Conservation (phyloP, 2,329 filamentous ascomycete genomes). For the Hypoxylon sp. region DNA sequence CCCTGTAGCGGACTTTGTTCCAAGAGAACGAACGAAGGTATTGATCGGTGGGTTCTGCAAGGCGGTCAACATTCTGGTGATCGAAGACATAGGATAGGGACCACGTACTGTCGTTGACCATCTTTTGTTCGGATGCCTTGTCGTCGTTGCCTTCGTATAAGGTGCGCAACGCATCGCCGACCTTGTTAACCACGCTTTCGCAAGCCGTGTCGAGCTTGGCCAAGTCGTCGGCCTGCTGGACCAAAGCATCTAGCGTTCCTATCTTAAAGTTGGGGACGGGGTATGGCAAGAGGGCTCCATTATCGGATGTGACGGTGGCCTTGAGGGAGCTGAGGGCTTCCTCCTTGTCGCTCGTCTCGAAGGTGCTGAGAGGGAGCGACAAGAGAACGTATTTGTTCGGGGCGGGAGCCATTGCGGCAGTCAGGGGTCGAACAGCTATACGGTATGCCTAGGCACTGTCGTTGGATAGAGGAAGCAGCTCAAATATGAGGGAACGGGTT, state of each 20-base stretch:
- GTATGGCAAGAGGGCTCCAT: slow-evolving; percentile 79
- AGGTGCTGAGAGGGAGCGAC: slow-evolving; percentile 87
- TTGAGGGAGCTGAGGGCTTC: slow-evolving; percentile 82
- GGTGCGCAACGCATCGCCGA: slow-evolving; percentile 82
- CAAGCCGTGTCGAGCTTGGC: slow-evolving; percentile 84
- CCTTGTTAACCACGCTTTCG: slow-evolving; percentile 84
- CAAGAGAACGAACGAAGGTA: slow-evolving; percentile 90
- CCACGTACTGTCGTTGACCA: slow-evolving; percentile 88
- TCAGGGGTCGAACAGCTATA: neutral
- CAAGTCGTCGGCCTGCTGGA: slow-evolving; percentile 95
- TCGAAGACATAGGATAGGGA: slow-evolving; percentile 10
- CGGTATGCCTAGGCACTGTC: neutral
- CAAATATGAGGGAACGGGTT: neutral
- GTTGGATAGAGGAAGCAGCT: neutral
- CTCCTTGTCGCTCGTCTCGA: slow-evolving; percentile 79
- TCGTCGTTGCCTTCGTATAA: slow-evolving; percentile 86
- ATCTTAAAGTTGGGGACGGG: slow-evolving; percentile 95
- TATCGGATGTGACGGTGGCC: slow-evolving; percentile 74
- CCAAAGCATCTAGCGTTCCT: slow-evolving; percentile 90
- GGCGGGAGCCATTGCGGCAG: slow-evolving; percentile 45
- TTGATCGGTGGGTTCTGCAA: slow-evolving; percentile 88
- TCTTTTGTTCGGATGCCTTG: slow-evolving; percentile 85
- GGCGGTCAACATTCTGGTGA: slow-evolving; percentile 36
- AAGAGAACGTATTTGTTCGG: slow-evolving; percentile 80
- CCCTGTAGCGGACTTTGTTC: slow-evolving; percentile 98